A percentile compares a stretch with the other conserved stretches of the same genome.
Evolutionary conservation across 2,329 filamentous ascomycete species (phyloP).

Genomic region (Helotiales sp.): DNA sequence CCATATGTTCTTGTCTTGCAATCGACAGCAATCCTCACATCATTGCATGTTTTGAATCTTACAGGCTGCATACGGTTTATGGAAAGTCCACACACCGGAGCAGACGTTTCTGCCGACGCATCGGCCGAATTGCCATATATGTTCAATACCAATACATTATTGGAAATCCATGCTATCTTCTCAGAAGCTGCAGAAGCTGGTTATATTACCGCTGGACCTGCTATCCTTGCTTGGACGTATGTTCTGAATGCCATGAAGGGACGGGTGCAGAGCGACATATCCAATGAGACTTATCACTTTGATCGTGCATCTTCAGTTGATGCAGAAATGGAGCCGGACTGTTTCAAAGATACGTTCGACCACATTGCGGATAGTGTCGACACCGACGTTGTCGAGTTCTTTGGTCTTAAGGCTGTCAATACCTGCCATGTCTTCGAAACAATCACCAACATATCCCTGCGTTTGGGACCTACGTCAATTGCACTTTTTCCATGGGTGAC

Average conservation of each 20-base stretch:
- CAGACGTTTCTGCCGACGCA: conserved; percentile 25
- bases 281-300: conserved; percentile 33
- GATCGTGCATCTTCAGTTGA: conserved; percentile 13
- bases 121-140: conserved; percentile 60
- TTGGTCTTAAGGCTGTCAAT: conserved; percentile 48
- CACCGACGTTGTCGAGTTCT: conserved; percentile 44
- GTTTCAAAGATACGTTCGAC: conserved; percentile 47
- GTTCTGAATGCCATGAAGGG: conserved; percentile 64
- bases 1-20: conserved; percentile 63
- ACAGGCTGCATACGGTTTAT: conserved; percentile 27
- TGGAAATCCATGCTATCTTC: conserved; percentile 72
- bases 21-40: conserved; percentile 68
- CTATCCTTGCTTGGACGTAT: conserved; percentile 79
- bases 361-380: conserved; percentile 39
- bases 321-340: conserved; percentile 17
- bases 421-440: conserved; percentile 48
- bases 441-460: conserved; percentile 43
- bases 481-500: conserved; percentile 40
- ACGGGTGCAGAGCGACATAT: conserved; percentile 40
- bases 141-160: conserved; percentile 67
- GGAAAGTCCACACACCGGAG: conserved; percentile 38
- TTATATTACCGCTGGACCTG: conserved; percentile 66
- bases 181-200: conserved; percentile 56
- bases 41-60: conserved; percentile 67
- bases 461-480: conserved; percentile 38